phyloP scores from a whole-genome alignment of 176 grass and related monocot genomes.

The Elaeis guineensis region DNA sequence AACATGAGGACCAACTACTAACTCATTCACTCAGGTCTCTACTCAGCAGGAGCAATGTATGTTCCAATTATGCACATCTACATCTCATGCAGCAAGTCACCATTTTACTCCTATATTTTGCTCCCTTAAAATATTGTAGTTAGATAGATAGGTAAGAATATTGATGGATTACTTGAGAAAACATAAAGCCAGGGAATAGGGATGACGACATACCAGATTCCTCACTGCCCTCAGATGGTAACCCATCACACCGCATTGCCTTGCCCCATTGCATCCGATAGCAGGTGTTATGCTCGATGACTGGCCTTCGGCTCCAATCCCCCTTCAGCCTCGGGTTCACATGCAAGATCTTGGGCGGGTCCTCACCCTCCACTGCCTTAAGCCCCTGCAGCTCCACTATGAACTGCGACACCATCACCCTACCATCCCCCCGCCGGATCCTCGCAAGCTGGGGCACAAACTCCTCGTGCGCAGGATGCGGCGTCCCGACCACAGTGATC shows the following conservation, averaged over 20 bases:
- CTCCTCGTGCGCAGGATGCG: conserved; percentile 37
- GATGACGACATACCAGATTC: conserved; percentile 34
- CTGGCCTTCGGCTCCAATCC: conserved; percentile 68
- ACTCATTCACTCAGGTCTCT: too few relatives aligned
- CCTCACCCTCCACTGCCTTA: conserved; percentile 54
- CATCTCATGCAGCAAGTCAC: too few relatives aligned
- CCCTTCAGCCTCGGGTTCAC: conserved; percentile 74
- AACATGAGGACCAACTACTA: too few relatives aligned
- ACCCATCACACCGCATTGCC: conserved; percentile 70
- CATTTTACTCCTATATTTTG: too few relatives aligned
- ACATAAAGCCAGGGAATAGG: not conserved
- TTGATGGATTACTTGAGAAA: not conserved
- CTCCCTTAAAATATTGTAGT: too few relatives aligned
- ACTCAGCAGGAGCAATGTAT: too few relatives aligned
- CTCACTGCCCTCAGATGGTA: conserved; percentile 29
- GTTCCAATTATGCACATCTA: too few relatives aligned
- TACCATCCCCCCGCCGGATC: conserved; percentile 43
- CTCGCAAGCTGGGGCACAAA: conserved; percentile 51
- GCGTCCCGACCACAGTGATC: conserved; percentile 66
- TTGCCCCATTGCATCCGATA: conserved; percentile 91
- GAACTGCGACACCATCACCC: conserved; percentile 87
- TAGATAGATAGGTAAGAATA: too few relatives aligned
- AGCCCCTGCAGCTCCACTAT: conserved; percentile 68
- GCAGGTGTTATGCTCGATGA: conserved; percentile 89
- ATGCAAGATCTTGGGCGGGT: conserved; percentile 89